These are phyloP conservation scores for Platanthera zijinensis DNA, from an alignment of 106 monocot species.

Conservation along the genomic window DNA sequence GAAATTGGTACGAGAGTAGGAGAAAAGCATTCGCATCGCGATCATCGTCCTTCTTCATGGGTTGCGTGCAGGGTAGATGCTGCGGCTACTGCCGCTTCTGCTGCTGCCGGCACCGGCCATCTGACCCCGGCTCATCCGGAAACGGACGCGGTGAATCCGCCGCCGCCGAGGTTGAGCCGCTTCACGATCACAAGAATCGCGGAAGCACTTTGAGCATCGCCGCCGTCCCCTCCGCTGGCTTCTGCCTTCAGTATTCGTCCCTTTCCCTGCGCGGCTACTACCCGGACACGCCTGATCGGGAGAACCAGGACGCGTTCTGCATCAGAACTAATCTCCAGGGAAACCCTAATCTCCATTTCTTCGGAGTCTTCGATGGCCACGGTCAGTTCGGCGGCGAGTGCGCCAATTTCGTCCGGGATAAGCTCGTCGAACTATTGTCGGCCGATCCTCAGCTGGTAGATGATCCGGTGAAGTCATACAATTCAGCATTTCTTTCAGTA, in stretches of 20 bases:
- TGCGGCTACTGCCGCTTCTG: conserved; percentile 3
- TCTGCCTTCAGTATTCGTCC: conserved; percentile 42
- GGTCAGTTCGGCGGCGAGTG: conserved; percentile 61
- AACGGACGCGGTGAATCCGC: background rate
- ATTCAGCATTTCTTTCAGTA: conserved; percentile 27
- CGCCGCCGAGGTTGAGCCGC: conserved; percentile 1
- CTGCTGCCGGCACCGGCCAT: background rate
- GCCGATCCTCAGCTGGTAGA: conserved; percentile 24
- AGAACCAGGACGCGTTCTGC: conserved; percentile 59
- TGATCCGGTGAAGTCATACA: conserved; percentile 45
- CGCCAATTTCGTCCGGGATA: conserved; percentile 46
- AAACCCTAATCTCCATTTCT: conserved; percentile 63
- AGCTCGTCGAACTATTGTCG: conserved; percentile 28
- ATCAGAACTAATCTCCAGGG: conserved; percentile 36
- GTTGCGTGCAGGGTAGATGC: conserved; percentile 38
- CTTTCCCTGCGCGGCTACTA: conserved; percentile 62
- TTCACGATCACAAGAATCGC: conserved; percentile 12
- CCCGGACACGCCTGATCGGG: conserved; percentile 56
- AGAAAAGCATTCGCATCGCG: background rate
- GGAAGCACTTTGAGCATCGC: conserved; percentile 15
- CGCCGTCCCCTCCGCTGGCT: conserved; percentile 28
- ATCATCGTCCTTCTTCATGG: conserved; percentile 17
- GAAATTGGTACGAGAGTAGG: background rate
- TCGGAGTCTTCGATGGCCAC: conserved; percentile 86
- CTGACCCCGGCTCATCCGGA: background rate